Conservation (phyloP, 805 yeast genomes). For the Barnettozyma sucrosica region DNA sequence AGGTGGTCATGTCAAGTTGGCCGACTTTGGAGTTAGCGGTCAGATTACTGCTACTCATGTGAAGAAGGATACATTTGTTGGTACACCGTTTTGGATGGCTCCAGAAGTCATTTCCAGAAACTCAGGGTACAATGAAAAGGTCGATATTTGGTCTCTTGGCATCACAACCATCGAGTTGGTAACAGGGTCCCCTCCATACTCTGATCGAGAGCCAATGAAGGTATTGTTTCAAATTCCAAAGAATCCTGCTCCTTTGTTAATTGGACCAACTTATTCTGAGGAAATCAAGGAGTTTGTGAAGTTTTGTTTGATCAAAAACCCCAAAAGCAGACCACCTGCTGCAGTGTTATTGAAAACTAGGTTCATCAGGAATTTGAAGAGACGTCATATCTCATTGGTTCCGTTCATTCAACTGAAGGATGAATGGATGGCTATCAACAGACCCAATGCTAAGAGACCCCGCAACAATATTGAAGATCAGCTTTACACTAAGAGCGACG, state of each 20-base stretch:
- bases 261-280: slow-evolving; percentile 38
- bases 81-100: slow-evolving; percentile 98
- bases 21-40: slow-evolving; percentile 92
- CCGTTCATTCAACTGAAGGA: slow-evolving; percentile 37
- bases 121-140: slow-evolving; percentile 72
- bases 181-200: slow-evolving; percentile 76
- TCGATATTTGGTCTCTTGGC: slow-evolving; percentile 95
- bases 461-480: slow-evolving; percentile 31
- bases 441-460: slow-evolving; percentile 31
- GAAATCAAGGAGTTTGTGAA: slow-evolving; percentile 50
- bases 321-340: slow-evolving; percentile 60
- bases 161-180: slow-evolving; percentile 84
- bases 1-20: slow-evolving; percentile 68
- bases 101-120: slow-evolving; percentile 77
- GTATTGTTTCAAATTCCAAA: slow-evolving; percentile 68
- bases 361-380: slow-evolving; percentile 39
- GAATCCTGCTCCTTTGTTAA: slow-evolving; percentile 53
- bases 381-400: slow-evolving; percentile 26
- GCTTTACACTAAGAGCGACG: slow-evolving; percentile 24
- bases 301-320: slow-evolving; percentile 63
- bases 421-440: slow-evolving; percentile 29
- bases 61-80: slow-evolving; percentile 74
- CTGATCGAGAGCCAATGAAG: slow-evolving; percentile 69
- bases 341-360: slow-evolving; percentile 44
- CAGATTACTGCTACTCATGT: slow-evolving; percentile 61